These are phyloP conservation scores for Yamadazyma laniorum DNA, from an alignment of 805 yeast genomes.

Conservation along the genomic window DNA sequence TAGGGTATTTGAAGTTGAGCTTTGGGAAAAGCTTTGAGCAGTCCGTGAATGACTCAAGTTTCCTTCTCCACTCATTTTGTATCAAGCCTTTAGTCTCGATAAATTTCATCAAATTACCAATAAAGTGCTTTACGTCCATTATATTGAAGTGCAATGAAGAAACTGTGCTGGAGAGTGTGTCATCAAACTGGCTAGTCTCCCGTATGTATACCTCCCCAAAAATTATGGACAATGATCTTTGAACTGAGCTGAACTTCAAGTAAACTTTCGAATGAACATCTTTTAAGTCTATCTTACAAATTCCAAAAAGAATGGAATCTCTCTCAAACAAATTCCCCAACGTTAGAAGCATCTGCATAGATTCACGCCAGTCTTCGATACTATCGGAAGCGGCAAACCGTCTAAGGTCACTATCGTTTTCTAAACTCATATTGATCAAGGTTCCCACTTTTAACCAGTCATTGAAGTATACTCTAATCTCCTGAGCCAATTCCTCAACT, in stretches of 20 bases:
- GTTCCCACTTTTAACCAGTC: conserved; percentile 58
- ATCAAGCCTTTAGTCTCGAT: conserved; percentile 5
- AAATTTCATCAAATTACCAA: conserved; percentile 8
- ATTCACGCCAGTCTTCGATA: conserved; percentile 46
- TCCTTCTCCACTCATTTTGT: conserved; percentile 6
- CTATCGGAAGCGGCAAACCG: conserved; percentile 19
- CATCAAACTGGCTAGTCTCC: conserved; percentile 27
- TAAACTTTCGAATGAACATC: conserved; percentile 53
- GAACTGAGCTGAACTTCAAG: conserved; percentile 61
- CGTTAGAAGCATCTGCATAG: conserved; percentile 42
- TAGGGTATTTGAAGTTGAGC: conserved; percentile 39
- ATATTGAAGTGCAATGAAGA: conserved; percentile 14
- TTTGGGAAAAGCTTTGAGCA: conserved; percentile 6
- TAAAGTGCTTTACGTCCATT: conserved; percentile 11
- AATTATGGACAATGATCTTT: conserved; percentile 38
- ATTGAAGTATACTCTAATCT: conserved; percentile 36
- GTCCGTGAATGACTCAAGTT: conserved; percentile 3
- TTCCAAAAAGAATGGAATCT: conserved; percentile 5
- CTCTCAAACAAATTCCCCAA: conserved; percentile 50
- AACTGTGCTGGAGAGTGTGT: conserved; percentile 31
- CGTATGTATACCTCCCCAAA: conserved; percentile 40
- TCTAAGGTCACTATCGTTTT: conserved; percentile 37
- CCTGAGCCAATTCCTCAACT: conserved; percentile 30
- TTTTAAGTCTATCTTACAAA: conserved; percentile 43
- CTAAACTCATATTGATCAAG: conserved; percentile 53